A percentile compares a stretch with the other conserved stretches of the same genome.
phyloP scores from a whole-genome alignment of 2,329 filamentous ascomycete species.

The Malbranchea zuffiana region DNA sequence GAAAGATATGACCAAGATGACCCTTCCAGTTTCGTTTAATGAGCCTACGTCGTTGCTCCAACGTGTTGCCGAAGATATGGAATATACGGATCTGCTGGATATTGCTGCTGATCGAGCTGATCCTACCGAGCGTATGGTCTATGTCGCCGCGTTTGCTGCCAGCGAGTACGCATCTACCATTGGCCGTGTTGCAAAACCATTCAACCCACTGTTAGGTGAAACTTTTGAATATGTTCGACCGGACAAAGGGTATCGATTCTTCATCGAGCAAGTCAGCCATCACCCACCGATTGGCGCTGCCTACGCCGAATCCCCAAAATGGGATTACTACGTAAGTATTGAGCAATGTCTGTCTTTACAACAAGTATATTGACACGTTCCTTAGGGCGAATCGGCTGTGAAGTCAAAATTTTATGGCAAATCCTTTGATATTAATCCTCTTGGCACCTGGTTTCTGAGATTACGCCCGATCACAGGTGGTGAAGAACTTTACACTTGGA shows the following conservation, averaged over 20 bases:
- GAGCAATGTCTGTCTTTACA: neutral
- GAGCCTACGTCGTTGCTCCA: constrained; percentile 93
- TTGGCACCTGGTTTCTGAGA: constrained; percentile 93
- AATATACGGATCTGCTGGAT: constrained; percentile 88
- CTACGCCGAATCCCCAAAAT: constrained; percentile 81
- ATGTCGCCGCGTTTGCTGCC: constrained; percentile 89
- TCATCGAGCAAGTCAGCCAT: constrained; percentile 96
- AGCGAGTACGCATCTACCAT: constrained; percentile 97
- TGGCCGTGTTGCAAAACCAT: constrained; percentile 91
- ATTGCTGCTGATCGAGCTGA: constrained; percentile 74
- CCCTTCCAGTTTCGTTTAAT: constrained; percentile 93
- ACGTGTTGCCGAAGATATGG: constrained; percentile 93
- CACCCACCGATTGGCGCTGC: constrained; percentile 91
- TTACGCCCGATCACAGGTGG: constrained; percentile 65
- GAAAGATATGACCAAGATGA: constrained; percentile 99
- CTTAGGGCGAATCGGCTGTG: constrained; percentile 79
- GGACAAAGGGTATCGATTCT: constrained; percentile 96
- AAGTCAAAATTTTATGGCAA: constrained; percentile 97
- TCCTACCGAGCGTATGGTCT: constrained; percentile 83
- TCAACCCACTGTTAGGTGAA: constrained; percentile 91
- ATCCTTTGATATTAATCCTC: constrained; percentile 90
- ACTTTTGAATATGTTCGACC: constrained; percentile 94
- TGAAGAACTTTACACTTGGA: constrained; percentile 92
- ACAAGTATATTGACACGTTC: constrained; percentile 14
- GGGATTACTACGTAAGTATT: constrained; percentile 68